Evolutionary conservation across 441 rosid genomes (phyloP), one percentile per base, ranked within the genome.

Genomic region (Croton setiger): DNA sequence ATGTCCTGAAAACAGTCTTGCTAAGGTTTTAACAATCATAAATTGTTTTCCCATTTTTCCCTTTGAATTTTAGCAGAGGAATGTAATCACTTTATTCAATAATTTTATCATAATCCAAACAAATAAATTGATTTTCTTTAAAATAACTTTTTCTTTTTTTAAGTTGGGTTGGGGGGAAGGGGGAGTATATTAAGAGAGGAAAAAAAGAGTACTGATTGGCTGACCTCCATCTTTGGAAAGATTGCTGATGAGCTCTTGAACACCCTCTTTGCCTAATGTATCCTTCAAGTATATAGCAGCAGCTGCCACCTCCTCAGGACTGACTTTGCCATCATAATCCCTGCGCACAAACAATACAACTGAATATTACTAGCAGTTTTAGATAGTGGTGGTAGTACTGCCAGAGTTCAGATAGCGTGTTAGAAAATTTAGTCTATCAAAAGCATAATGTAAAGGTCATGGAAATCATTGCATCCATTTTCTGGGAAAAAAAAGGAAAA

Each of bases 301-400:
- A 71, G 90, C 78, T 14, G 93, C 96, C 43, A 92, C 93, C 83
- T 92, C 98, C 63, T 92, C 98, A 27, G 94, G 84, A 51, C 89
- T 88, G 47, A 92, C 98, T 77, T 92, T 92, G 59, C 98, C 96
- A 68, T 92, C 96, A 72, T 81, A 76, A 76, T 92, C 97, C 81
- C 97, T 91, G 75, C 62, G 68, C 55, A 73, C 18, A 74, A 44
- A 35, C 39, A 53, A 55, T 66, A 64, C 18, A 56, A 51, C 69
- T 23, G 20, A 62, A 45, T 55, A 36, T 54, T 13, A 60, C 59
- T 48, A 9, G 4, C 41, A 39, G 55, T 9, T 12, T 57, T 49
- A 18, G 17, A 39, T 48, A 33, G 18, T 17, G 51, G 36, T 20
- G 54, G 15, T 23, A 39, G 52, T 47, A 15, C 52, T 27, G 44